Evolutionary conservation across 164 flowering plant species (phyloP).

Genomic region (Nymphaea colorata): DNA sequence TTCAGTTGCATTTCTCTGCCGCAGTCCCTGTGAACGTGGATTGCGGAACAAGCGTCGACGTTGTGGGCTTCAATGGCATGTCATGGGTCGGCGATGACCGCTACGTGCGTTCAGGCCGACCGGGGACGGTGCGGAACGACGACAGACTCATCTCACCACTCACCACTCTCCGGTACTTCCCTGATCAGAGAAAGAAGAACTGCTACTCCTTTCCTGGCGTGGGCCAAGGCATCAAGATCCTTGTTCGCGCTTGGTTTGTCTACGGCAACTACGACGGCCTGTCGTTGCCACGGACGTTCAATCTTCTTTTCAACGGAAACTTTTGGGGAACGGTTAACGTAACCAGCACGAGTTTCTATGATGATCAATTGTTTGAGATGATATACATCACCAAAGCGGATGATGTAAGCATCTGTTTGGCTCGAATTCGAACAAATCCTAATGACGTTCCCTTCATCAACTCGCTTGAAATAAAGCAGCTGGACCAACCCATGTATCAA

Average conservation of each 20-base stretch:
- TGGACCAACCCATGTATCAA: conserved; percentile 16
- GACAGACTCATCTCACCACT: conserved; percentile 4
- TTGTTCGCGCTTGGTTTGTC: conserved; percentile 16
- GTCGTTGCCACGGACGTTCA: conserved; percentile 22
- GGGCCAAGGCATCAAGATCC: conserved; percentile 4
- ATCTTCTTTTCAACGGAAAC: conserved; percentile 24
- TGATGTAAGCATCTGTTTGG: conserved; percentile 16
- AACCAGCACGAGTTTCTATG: conserved; percentile 6
- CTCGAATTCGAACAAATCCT: conserved; percentile 15
- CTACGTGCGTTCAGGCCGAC: conserved; percentile 13
- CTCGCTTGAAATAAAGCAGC: conserved; percentile 20
- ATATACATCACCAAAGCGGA: conserved; percentile 13
- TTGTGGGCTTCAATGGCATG: not conserved
- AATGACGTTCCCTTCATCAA: conserved; percentile 31
- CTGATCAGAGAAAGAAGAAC: conserved; percentile 19
- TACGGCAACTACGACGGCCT: conserved; percentile 22
- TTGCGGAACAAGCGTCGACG: conserved; percentile 23
- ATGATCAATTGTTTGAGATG: conserved; percentile 4
- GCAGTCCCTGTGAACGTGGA: conserved; percentile 22
- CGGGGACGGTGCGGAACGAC: conserved; percentile 2
- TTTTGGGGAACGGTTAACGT: conserved; percentile 4
- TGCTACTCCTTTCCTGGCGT: conserved; percentile 16
- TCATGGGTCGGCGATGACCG: conserved; percentile 18
- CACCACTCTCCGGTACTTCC: conserved; percentile 27
- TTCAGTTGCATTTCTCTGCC: too few relatives aligned